Evolutionary conservation across 1,284 basidiomycete genomes (phyloP).

Genomic region (Stygiomarasmius scandens): DNA sequence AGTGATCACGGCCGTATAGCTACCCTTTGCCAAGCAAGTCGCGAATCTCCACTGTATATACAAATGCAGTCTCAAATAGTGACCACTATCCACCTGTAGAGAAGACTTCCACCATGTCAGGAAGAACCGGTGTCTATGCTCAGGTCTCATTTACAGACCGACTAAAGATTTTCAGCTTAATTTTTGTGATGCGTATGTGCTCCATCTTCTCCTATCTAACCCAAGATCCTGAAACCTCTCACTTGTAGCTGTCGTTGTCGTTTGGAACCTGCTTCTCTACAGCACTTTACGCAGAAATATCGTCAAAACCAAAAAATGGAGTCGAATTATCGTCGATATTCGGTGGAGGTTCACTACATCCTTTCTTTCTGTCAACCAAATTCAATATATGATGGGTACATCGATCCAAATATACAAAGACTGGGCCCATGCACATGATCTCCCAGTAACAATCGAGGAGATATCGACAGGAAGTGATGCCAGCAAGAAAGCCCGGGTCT

Average conservation of each 20-base stretch:
- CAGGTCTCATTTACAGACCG: not conserved
- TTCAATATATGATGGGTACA: constrained; percentile 8
- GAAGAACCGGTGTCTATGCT: not conserved
- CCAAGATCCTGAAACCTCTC: not conserved
- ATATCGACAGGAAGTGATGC: constrained; percentile 20
- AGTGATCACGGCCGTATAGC: not conserved
- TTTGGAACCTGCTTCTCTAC: not conserved
- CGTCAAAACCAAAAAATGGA: not conserved
- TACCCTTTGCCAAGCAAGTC: not conserved
- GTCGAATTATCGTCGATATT: constrained; percentile 6
- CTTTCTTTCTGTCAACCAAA: constrained; percentile 1
- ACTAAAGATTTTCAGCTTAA: not conserved
- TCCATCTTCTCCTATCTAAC: not conserved
- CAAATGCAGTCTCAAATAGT: not conserved
- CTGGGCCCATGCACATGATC: constrained; percentile 1
- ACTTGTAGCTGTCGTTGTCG: not conserved
- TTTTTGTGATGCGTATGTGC: not conserved
- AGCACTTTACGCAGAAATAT: not conserved
- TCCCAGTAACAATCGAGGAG: constrained; percentile 22
- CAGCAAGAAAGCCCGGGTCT: constrained; percentile 18
- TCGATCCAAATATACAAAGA: constrained; percentile 4
- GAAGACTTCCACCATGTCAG: not conserved
- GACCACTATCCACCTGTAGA: not conserved
- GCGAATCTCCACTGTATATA: not conserved
- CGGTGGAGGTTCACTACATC: constrained; percentile 5